These are phyloP conservation scores for Lentinula edodes DNA, from an alignment of 768 basidiomycete genomes.

Conservation along the genomic window DNA sequence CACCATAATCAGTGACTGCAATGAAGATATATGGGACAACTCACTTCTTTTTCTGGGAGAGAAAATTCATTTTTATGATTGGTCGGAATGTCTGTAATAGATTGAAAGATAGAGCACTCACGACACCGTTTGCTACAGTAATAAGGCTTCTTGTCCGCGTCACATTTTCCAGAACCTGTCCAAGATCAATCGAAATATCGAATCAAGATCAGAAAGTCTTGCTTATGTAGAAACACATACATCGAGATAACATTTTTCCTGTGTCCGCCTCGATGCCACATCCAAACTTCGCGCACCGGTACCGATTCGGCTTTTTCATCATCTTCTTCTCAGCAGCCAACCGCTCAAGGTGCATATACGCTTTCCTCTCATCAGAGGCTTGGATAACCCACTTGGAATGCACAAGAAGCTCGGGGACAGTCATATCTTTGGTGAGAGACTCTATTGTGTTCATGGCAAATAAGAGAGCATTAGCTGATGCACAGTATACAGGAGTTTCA, in stretches of 20 bases:
- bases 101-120: background rate
- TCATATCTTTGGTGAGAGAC: slow-evolving; percentile 2
- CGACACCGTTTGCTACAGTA: slow-evolving; percentile 26
- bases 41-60: slow-evolving; percentile 2
- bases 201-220: too few relatives aligned
- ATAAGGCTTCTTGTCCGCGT: slow-evolving; percentile 24
- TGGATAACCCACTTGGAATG: slow-evolving; percentile 18
- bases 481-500: background rate
- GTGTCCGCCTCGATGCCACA: slow-evolving; percentile 22
- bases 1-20: too few relatives aligned
- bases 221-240: slow-evolving; percentile 9
- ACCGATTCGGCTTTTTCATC: slow-evolving; percentile 20
- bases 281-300: slow-evolving; percentile 21
- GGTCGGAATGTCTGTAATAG: too few relatives aligned
- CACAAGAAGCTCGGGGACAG: slow-evolving; percentile 9
- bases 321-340: slow-evolving; percentile 18
- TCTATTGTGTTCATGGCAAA: slow-evolving; percentile 16
- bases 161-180: slow-evolving; percentile 23
- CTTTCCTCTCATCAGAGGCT: slow-evolving; percentile 14
- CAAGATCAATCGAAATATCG: too few relatives aligned
- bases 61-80: too few relatives aligned
- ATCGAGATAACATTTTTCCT: slow-evolving; percentile 18
- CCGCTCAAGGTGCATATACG: slow-evolving; percentile 13
- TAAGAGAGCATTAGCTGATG: slow-evolving; percentile 15
- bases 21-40: background rate